Conservation (phyloP, 352 stramenopile genomes). For the Phytophthora pisi region DNA sequence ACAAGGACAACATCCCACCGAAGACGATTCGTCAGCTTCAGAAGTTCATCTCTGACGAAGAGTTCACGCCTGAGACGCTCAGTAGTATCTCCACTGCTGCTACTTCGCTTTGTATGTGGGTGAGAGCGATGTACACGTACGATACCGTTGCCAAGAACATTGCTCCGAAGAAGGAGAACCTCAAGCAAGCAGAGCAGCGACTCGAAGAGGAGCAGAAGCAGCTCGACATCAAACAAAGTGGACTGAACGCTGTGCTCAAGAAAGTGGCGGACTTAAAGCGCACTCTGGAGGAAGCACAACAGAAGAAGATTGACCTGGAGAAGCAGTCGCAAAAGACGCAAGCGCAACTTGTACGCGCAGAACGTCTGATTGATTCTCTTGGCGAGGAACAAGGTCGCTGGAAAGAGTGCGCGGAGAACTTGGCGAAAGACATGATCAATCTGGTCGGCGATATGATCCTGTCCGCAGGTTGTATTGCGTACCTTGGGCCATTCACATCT, state of each 20-base stretch:
- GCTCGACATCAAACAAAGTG: slow-evolving; percentile 88
- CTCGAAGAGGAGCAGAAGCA: slow-evolving; percentile 87
- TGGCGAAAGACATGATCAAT: slow-evolving; percentile 88
- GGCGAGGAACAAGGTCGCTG: slow-evolving; percentile 91
- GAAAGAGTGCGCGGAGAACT: slow-evolving; percentile 79
- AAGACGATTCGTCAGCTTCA: slow-evolving; percentile 90
- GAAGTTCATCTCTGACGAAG: slow-evolving; percentile 90
- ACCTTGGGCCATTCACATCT: slow-evolving; percentile 91
- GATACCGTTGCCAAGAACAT: slow-evolving; percentile 94
- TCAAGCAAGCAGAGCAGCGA: slow-evolving; percentile 87
- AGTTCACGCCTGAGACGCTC: slow-evolving; percentile 93
- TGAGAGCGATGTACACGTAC: slow-evolving; percentile 94
- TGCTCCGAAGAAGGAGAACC: slow-evolving; percentile 92
- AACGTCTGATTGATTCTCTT: slow-evolving; percentile 90
- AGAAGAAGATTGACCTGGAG: slow-evolving; percentile 94
- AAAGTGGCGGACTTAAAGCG: slow-evolving; percentile 90
- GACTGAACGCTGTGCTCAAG: slow-evolving; percentile 76
- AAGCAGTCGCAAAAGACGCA: slow-evolving; percentile 87
- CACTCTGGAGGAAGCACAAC: slow-evolving; percentile 86
- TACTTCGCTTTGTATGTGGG: slow-evolving; percentile 95
- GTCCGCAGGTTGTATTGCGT: slow-evolving; percentile 92
- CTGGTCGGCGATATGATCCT: slow-evolving; percentile 94
- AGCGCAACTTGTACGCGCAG: slow-evolving; percentile 88
- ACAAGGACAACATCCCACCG: slow-evolving; percentile 89
- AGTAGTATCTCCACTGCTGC: slow-evolving; percentile 90